Evolutionary conservation across 169 alveolate species (phyloP), one percentile per base, ranked within the genome.

Genomic region (Plasmodium coatneyi): DNA sequence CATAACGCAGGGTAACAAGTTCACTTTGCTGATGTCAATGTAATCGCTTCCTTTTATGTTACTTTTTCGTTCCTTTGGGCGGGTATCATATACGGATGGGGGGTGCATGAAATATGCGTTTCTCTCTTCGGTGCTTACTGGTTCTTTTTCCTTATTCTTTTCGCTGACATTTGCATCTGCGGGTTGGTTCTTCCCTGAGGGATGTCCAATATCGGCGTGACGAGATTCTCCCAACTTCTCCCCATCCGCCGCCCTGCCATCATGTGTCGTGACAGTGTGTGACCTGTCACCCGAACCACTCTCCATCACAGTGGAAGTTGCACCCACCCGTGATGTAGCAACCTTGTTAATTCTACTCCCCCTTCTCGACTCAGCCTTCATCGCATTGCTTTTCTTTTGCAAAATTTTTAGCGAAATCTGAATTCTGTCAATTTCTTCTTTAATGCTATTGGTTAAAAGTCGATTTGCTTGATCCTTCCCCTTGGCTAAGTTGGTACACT

Each of bases 351-450:
- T 25, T 16, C 71, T 80, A 32, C 43, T 36, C 14, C 71, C 71
- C 19, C n/a, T 56, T 39, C 52, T 72, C 10, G 41, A 32, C 52
- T 32, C 41, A n/a, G 28, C 70, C 16, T 22, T 32, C 36, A 34
- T 60, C 28, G 39, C 7, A 52, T 32, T 66, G 32, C 30, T 66
- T 36, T 71, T 46, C 39, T 9, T 46, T 46, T 49, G 78, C 72
- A 79, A 79, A 56, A 89, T 89, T 32, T 89, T 89, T 30, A 89
- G 49, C 2, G 89, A 78, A 79, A 72, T 49, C 46, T 56, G 72
- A 25, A 89, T 89, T 89, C 81, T 89, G 60, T 89, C 72, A 89
- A 89, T 89, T 89, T 89, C 94, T 25, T 89, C 94, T 22, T 56
- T 78, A 79, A 89, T 89, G 34, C 43, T 60, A 79, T 78, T 56